Conservation (phyloP, 768 basidiomycete species). For the Tricholoma sp. region DNA sequence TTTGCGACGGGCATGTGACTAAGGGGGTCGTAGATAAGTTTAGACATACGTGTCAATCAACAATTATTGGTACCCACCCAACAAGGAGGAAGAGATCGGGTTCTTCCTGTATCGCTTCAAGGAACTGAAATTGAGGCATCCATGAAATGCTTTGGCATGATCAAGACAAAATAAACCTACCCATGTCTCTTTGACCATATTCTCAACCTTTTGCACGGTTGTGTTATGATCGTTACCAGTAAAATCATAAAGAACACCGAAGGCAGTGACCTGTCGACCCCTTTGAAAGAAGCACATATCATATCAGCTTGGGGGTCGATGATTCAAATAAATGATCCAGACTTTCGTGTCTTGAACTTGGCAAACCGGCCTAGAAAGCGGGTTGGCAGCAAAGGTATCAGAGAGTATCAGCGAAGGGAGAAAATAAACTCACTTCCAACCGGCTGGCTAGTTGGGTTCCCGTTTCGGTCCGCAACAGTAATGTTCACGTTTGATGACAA, state of each 20-base stretch:
- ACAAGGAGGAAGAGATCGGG: slow-evolving; percentile 80
- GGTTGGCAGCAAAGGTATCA: background rate
- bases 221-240: slow-evolving; percentile 66
- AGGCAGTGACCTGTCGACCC: slow-evolving; percentile 70
- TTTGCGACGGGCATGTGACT: slow-evolving; percentile 81
- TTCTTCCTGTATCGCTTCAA: slow-evolving; percentile 69
- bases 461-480: slow-evolving; percentile 48
- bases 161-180: slow-evolving; percentile 25
- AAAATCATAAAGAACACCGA: slow-evolving; percentile 80
- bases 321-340: slow-evolving; percentile 10
- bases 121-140: slow-evolving; percentile 46
- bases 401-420: background rate
- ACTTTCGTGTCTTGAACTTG: slow-evolving; percentile 77
- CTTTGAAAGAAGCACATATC: slow-evolving; percentile 16
- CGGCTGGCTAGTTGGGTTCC: slow-evolving; percentile 29
- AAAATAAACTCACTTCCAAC: slow-evolving; percentile 28
- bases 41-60: background rate
- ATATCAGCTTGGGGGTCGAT: background rate
- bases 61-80: slow-evolving; percentile 37
- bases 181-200: slow-evolving; percentile 81
- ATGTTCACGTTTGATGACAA: slow-evolving; percentile 86
- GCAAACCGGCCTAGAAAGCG: slow-evolving; percentile 43
- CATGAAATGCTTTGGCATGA: background rate
- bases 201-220: slow-evolving; percentile 65
- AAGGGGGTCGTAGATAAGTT: background rate